Base-by-base conservation (phyloP, 1,139 yeast genomes). In the Taiozyma sp. region DNA sequence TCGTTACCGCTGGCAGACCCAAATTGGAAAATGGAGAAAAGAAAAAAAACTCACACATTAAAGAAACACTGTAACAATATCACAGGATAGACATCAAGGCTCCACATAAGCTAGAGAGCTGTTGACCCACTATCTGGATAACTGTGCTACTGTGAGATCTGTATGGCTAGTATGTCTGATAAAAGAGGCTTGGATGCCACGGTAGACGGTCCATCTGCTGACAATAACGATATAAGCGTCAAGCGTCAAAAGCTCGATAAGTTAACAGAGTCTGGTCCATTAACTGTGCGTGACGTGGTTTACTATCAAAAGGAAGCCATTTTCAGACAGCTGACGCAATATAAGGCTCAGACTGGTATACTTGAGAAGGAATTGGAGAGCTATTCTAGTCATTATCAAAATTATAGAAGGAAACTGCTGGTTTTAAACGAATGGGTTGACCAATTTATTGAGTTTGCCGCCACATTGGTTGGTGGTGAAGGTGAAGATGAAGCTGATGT, bases 271-370 rank as follows among this genome's bases (percentile, higher is more conserved):
- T 76, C 71, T 28, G 96, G 93, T 13, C 93, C 96, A 2, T 69
- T 90, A 44, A 87, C 95, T 3, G 90, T 85, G 58, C 82, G 77
- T 45, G 97, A 90, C 59, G 88, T 88, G 19, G 81, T 82, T 22
- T 81, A 80, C 61, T 93, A 88, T 67, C 93, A 90, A 61, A 91
- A 91, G 62, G 97, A 93, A 65, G 98, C 98, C 41, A 81, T 93
- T 34, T 88, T 85, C 75, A 75, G 99, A 54, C 85, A 87, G 60
- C 76, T 93, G 80, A 77, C 77, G 50, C 71, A 73, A 24, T 88
- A 86, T 62, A 80, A 80, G 61, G 71, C 76, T 3, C 79, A 85
- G 62, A 73, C 79, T 41, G 71, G 68, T 34, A 61, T 73, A 34
- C 63, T 83, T 6, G 67, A 73, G 48, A 66, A 66, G 34, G 75